A percentile compares a stretch with the other conserved stretches of the same genome.
phyloP scores from a whole-genome alignment of 352 stramenopile species.

The Phytophthora foliorum region DNA sequence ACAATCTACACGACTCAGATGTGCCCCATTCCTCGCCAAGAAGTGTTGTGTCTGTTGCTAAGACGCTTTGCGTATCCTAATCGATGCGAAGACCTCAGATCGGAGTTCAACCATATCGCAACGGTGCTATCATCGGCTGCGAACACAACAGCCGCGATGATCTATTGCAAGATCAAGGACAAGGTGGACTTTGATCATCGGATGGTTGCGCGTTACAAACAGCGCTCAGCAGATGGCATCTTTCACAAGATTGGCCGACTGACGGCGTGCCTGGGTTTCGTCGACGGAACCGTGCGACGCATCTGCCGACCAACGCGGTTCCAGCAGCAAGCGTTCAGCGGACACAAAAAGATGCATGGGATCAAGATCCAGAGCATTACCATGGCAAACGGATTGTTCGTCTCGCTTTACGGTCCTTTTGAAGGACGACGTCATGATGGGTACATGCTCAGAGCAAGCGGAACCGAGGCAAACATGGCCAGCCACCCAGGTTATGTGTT shows the following conservation, averaged over 20 bases:
- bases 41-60: not conserved
- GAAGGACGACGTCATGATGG: slow-evolving; percentile 7
- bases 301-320: slow-evolving; percentile 7
- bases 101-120: not conserved
- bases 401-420: slow-evolving; percentile 2
- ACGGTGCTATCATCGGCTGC: slow-evolving; percentile 2
- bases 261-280: slow-evolving; percentile 2
- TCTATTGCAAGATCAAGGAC: slow-evolving; percentile 10
- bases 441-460: slow-evolving; percentile 8
- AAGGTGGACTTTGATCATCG: slow-evolving; percentile 18
- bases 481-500: not conserved
- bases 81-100: not conserved
- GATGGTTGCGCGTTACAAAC: slow-evolving; percentile 6
- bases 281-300: slow-evolving; percentile 15
- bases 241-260: slow-evolving; percentile 9
- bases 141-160: not conserved
- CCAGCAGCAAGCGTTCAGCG: slow-evolving; percentile 13
- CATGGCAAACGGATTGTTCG: slow-evolving; percentile 5
- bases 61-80: not conserved
- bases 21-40: not conserved
- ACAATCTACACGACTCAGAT: not conserved
- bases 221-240: slow-evolving; percentile 6
- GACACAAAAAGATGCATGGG: slow-evolving; percentile 8
- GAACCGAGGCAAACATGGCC: not conserved
- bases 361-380: slow-evolving; percentile 22